Percentiles rank a stretch among this genome's conserved stretches.
These are phyloP conservation scores for Boletellus ananas DNA, from an alignment of 768 basidiomycete genomes.

Conservation along the genomic window DNA sequence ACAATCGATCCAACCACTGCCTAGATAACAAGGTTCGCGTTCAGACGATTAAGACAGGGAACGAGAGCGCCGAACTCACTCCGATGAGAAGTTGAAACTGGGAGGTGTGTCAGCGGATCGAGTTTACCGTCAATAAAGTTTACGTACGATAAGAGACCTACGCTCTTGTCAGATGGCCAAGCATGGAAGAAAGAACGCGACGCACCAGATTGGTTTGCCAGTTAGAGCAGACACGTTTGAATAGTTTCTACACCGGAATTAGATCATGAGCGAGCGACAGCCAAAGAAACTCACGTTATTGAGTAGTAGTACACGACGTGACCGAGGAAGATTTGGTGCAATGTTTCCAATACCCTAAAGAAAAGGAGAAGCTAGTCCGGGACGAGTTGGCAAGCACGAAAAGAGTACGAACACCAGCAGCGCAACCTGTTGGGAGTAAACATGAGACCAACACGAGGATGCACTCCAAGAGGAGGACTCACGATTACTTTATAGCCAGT, in stretches of 20 bases:
- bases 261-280: not conserved
- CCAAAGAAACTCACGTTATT: constrained; percentile 41
- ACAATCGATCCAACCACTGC: constrained; percentile 54
- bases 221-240: constrained; percentile 34
- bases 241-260: constrained; percentile 35
- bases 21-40: constrained; percentile 25
- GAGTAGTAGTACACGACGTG: constrained; percentile 53
- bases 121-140: constrained; percentile 1
- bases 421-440: constrained; percentile 25
- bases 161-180: constrained; percentile 17
- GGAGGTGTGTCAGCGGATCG: not conserved
- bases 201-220: constrained; percentile 46
- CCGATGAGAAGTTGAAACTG: constrained; percentile 46
- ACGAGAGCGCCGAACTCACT: constrained; percentile 18
- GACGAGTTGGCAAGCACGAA: not conserved
- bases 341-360: constrained; percentile 42
- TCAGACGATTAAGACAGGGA: constrained; percentile 1
- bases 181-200: not conserved
- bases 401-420: constrained; percentile 29
- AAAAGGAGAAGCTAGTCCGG: not conserved
- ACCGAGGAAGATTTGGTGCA: constrained; percentile 50
- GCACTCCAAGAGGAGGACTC: constrained; percentile 23
- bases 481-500: constrained; percentile 48
- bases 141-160: constrained; percentile 49
- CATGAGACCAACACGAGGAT: not conserved